phyloP scores from a whole-genome alignment of 345 rosid genomes.

The Firmiana major region DNA sequence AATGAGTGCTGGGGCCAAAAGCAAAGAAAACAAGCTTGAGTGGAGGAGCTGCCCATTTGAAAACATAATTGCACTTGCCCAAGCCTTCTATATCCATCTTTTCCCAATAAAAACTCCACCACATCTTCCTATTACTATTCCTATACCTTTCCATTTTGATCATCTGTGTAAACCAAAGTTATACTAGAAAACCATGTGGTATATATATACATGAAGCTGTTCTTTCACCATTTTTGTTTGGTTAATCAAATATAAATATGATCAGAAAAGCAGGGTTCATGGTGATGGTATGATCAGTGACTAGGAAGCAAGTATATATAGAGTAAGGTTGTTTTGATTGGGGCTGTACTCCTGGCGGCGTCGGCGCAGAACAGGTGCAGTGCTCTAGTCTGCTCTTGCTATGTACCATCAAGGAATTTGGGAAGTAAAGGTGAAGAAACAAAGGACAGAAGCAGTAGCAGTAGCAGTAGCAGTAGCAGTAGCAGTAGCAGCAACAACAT shows the following conservation, averaged over 20 bases:
- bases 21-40: constrained; percentile 17
- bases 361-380: constrained; percentile 60
- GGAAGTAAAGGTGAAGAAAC: constrained; percentile 21
- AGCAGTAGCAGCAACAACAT: not conserved
- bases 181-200: not conserved
- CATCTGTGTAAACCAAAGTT: constrained; percentile 26
- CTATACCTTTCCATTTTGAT: not conserved
- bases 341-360: constrained; percentile 62
- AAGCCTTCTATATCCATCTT: constrained; percentile 7
- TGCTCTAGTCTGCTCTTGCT: constrained; percentile 69
- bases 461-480: constrained; percentile 1
- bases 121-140: not conserved
- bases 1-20: constrained; percentile 30
- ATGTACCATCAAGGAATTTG: constrained; percentile 43
- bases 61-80: constrained; percentile 26
- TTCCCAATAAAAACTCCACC: constrained; percentile 12
- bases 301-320: not conserved
- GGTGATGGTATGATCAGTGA: not conserved
- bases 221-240: constrained; percentile 5
- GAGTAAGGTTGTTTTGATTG: not conserved
- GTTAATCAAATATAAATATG: constrained; percentile 6
- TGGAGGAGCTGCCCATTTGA: constrained; percentile 23
- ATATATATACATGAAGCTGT: not conserved
- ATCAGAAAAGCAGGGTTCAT: not conserved
- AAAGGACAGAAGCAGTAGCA: constrained; percentile 14